Base-by-base conservation (phyloP, 2,329 filamentous ascomycete genomes). In the Juglanconis oblonga region DNA sequence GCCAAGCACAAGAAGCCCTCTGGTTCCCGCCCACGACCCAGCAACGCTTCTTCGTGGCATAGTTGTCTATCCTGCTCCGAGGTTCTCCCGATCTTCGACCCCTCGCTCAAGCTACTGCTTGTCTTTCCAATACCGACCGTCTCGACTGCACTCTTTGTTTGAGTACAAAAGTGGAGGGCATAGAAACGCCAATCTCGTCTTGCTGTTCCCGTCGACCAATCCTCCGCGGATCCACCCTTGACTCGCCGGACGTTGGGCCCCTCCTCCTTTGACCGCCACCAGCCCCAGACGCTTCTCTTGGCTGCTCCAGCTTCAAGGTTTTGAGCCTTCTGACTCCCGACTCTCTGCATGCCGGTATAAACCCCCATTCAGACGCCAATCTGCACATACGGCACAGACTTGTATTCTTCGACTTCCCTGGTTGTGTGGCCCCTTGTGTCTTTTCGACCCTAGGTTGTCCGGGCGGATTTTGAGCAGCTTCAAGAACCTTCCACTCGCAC, bases 401-500 rank as follows among this genome's bases (percentile, higher is more conserved):
- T 61, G 45, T 52, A 61, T 61, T 63, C 61, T 63, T 61, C 54
- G 58, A 55, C 47, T 50, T 54, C 35, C 31, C 47, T 58, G 38
- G 47, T 45, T 55, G 51, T 24, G 17, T 44, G 54, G 52, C 51
- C 45, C 44, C 53, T 52, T 47, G 33, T 53, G 50, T 58, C 60
- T 56, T 64, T 64, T 64, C 40, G 33, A 55, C 35, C 50, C 35
- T 47, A 14, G 17, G n/a, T 58, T 53, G 51, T 57, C 45, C 45
- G 17, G 61, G 65, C 45, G 64, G 62, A 60, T 63, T 52, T 60
- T 54, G 50, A 57, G 45, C 47, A 61, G 38, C 54, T 61, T 58
- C 44, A 53, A 48, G 44, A 31, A 40, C 38, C 44, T 55, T 42
- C 42, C 54, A 52, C 45, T 17, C 47, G 54, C 35, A 54, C 38